Percentiles rank a stretch among this genome's conserved stretches.
Evolutionary conservation across 2,329 filamentous ascomycete genomes (phyloP).

Genomic region (Neofusicoccum kwambonambiense): DNA sequence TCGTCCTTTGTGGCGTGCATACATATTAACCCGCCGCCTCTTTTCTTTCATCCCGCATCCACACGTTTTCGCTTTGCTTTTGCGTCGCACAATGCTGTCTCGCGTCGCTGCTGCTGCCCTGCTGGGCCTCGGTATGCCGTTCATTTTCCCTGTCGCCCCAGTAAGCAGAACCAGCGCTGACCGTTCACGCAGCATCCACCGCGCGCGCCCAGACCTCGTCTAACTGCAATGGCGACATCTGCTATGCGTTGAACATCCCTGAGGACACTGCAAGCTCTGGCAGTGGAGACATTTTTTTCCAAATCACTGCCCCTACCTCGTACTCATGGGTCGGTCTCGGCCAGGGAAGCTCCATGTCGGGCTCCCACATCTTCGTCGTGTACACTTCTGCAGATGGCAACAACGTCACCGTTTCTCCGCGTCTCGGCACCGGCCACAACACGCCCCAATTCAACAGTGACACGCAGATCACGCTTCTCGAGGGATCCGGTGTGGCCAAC

Average conservation of each 20-base stretch:
- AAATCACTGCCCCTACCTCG: constrained; percentile 53
- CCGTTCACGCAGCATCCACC: background rate
- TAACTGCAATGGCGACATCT: constrained; percentile 30
- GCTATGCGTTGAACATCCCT: constrained; percentile 57
- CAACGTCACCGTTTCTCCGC: constrained; percentile 59
- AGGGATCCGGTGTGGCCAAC: constrained; percentile 53
- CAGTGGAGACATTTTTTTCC: constrained; percentile 58
- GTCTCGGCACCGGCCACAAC: constrained; percentile 45
- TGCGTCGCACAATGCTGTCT: constrained; percentile 9
- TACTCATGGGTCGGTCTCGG: constrained; percentile 58
- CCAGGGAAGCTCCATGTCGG: constrained; percentile 54
- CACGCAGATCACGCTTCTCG: constrained; percentile 50
- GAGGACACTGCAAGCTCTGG: constrained; percentile 50
- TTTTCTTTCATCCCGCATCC: background rate
- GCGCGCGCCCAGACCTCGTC: constrained; percentile 13
- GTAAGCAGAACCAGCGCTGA: background rate
- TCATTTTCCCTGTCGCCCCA: background rate
- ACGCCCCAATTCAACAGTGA: constrained; percentile 44
- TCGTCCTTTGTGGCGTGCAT: constrained; percentile 8
- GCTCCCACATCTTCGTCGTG: constrained; percentile 59
- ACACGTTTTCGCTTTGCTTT: background rate
- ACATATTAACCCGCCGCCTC: background rate
- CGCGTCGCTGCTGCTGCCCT: constrained; percentile 14
- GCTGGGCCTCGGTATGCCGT: constrained; percentile 10
- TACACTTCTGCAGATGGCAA: constrained; percentile 53